Base-by-base conservation (phyloP, 2,329 filamentous ascomycete genomes). In the Cercospora nicotianae region DNA sequence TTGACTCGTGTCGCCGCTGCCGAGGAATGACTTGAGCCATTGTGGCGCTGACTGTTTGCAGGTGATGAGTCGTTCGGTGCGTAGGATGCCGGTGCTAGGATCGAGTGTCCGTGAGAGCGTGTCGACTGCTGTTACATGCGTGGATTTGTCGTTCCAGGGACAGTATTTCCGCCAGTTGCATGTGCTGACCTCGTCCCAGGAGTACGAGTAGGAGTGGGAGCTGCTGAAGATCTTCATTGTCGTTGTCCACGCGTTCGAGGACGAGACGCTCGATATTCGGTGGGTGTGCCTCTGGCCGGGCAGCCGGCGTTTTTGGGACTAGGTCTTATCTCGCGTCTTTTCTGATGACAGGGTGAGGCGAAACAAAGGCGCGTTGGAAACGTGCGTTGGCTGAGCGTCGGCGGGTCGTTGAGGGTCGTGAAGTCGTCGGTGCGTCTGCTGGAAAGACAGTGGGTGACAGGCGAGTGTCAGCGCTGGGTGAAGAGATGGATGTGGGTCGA, bases 141-240 rank as follows among this genome's bases (percentile, higher is more conserved):
- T 92, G n/a, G 92, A 94, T 83, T 97, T 95, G 80, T 97, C 91
- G 84, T 99, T 99, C 75, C 95, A 98, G 20, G 94, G 94, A 77
- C 93, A 96, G 83, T 99, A 99, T 81, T 99, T 99, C 75, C 90
- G 91, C 95, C 95, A 99, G 86, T 99, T 99, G 79, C 92, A 93
- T 13, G 93, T 93, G 28, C 93, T 97, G 39, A 99, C 95, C 81
- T 98, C 94, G 77, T 97, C 93, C 95, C 95, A 99, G 57, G 94
- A 96, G 86, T 99, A 99, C 83, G 97, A 87, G 83, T 96, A 99
- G 69, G 93, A 93, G 81, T 93, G 92, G 45, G 86, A 85, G 77
- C 93, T 96, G 75, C 92, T 92, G 78, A 98, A 98, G 82, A 98
- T 92, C 87, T 96, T 97, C 95, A 99, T 98, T n/a, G 60, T 72